Conservation (phyloP, 2,329 filamentous ascomycete genomes). For the Teratosphaeria destructans region DNA sequence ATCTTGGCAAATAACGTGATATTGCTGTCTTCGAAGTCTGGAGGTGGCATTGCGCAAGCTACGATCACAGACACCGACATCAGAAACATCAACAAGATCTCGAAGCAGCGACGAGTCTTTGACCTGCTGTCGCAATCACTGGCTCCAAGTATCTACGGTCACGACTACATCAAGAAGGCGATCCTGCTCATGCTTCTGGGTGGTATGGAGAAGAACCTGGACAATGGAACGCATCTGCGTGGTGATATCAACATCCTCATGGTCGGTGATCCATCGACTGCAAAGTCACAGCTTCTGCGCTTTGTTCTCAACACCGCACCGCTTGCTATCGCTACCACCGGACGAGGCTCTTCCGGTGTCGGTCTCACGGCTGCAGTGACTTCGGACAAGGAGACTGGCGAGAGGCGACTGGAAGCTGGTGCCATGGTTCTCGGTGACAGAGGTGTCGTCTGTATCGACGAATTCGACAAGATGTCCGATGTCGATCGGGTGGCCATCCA, state of each 20-base stretch:
- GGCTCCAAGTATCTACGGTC: conserved; percentile 91
- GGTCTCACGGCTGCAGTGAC: conserved; percentile 96
- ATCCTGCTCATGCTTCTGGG: conserved; percentile 90
- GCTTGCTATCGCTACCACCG: conserved; percentile 91
- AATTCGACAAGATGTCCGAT: conserved; percentile 99
- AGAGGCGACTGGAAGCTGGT: conserved; percentile 87
- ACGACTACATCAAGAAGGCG: conserved; percentile 96
- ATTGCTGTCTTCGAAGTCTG: conserved; percentile 87
- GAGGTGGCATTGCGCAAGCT: conserved; percentile 82
- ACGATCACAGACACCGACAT: conserved; percentile 94
- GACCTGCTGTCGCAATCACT: conserved; percentile 87
- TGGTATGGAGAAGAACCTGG: conserved; percentile 96
- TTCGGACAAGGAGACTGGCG: conserved; percentile 92
- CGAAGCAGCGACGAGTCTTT: conserved; percentile 90
- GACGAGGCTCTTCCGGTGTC: conserved; percentile 86
- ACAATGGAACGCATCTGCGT: conserved; percentile 94
- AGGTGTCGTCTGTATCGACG: conserved; percentile 96
- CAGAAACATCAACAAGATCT: conserved; percentile 94
- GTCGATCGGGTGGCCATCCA: conserved; percentile 96
- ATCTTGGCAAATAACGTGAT: conserved; percentile 93
- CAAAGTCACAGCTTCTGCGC: conserved; percentile 93
- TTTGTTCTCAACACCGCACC: conserved; percentile 97
- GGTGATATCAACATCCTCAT: conserved; percentile 99
- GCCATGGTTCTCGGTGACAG: conserved; percentile 97
- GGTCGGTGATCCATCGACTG: conserved; percentile 97